A percentile compares a stretch with the other conserved stretches of the same genome.
Conservation (phyloP, 805 yeast genomes). For the Ascoidea tarda region DNA sequence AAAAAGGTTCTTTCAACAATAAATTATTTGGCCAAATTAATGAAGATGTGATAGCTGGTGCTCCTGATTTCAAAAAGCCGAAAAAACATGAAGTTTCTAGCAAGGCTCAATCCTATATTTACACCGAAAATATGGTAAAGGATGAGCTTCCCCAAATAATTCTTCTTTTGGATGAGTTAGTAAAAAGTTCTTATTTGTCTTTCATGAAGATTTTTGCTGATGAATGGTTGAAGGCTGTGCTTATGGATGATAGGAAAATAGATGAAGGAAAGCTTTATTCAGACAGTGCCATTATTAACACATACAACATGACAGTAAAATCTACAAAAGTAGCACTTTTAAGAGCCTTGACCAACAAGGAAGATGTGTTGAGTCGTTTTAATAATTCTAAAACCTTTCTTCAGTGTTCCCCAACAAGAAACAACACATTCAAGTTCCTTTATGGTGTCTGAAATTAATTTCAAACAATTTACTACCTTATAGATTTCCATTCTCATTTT, state of each 20-base stretch:
- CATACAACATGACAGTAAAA: background rate
- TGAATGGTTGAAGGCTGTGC: background rate
- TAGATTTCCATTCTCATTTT: too few species aligned
- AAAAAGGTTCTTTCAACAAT: background rate
- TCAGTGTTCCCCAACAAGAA: too few species aligned
- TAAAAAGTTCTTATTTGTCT: background rate
- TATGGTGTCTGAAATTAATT: too few species aligned
- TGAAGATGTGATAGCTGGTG: too few species aligned
- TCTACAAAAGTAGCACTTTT: background rate
- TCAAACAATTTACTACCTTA: too few species aligned
- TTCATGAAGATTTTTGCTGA: background rate
- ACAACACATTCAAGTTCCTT: too few species aligned
- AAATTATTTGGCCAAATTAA: too few species aligned
- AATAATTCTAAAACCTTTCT: too few species aligned
- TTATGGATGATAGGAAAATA: background rate
- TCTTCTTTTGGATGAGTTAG: background rate
- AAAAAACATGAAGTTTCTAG: too few species aligned
- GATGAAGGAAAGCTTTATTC: background rate
- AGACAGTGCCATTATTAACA: background rate
- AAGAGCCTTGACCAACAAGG: too few species aligned
- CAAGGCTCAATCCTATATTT: background rate
- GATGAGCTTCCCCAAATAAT: background rate
- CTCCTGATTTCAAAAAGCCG: too few species aligned
- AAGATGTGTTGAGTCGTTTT: too few species aligned
- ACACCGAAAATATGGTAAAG: background rate